Base-by-base conservation (phyloP, 139 green algal genomes). In the Volvox reticuliferus region DNA sequence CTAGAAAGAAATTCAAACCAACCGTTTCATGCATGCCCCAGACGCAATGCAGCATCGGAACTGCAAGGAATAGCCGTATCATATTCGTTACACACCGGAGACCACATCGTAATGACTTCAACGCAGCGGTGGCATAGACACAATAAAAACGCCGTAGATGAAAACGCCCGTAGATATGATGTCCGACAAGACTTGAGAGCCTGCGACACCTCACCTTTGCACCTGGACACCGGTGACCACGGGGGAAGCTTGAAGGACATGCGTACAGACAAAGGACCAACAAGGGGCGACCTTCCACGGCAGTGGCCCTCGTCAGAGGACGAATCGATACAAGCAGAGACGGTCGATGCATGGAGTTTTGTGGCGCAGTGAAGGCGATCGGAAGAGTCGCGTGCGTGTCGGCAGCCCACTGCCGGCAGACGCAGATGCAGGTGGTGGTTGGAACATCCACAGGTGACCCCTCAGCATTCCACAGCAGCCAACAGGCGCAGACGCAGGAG, bases 361-460 rank as follows among this genome's bases (percentile, higher is more conserved):
- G 75, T 35, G 18, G 75, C 75, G 32, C 78, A 86, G 69, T 9
- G 79, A 71, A 55, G 79, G 24, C 79, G 79, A 86, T 50, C 24
- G 26, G 79, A 68, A 36, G 78, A 86, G 26, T 71, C 28, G 79
- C 50, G 79, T 71, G 79, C 79, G 28, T 71, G 79, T 86, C 24
- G 79, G 50, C 13, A 73, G 79, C 79, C 79, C 79, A 71, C 22
- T 82, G 21, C 36, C 13, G 28, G 55, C 50, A 44, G 50, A 73
- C 24, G 79, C 79, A 86, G 81, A 17, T 87, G 81, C 81, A 87
- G 61, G 81, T 87, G 61, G 81, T 87, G 30, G 50, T 76, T 87
- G 24, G 17, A n/a, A 71, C 26, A 67, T 79, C 82, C 82, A 88
- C 82, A 88, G 63, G 76, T 33, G 81, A 77, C 50, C 81, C 79